These are phyloP conservation scores for Leccinum griseonigrum DNA, from an alignment of 1,284 basidiomycete genomes.

Conservation along the genomic window DNA sequence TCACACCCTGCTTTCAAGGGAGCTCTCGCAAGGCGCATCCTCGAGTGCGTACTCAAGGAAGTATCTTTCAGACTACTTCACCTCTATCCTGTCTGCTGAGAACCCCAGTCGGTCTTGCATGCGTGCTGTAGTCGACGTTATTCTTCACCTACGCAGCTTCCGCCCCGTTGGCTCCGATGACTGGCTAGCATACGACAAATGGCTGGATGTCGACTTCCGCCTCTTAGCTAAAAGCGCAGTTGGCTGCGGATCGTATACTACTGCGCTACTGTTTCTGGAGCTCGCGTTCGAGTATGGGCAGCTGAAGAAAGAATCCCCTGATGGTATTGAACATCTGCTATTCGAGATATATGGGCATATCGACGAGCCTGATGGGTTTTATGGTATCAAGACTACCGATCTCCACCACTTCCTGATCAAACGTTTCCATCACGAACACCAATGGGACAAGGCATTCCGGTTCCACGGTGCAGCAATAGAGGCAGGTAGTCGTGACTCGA, in stretches of 20 bases:
- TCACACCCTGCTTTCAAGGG: slow-evolving; percentile 60
- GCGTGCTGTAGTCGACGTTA: slow-evolving; percentile 68
- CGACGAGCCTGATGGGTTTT: slow-evolving; percentile 97
- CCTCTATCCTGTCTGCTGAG: slow-evolving; percentile 49
- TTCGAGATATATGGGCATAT: slow-evolving; percentile 94
- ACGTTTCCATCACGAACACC: slow-evolving; percentile 88
- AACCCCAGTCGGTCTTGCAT: slow-evolving; percentile 47
- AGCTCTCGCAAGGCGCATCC: slow-evolving; percentile 19
- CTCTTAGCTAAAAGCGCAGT: slow-evolving; percentile 77
- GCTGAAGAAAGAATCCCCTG: slow-evolving; percentile 23
- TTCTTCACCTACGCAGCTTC: slow-evolving; percentile 82
- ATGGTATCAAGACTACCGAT: slow-evolving; percentile 82
- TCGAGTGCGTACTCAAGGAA: slow-evolving; percentile 14
- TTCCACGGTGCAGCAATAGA: slow-evolving; percentile 87
- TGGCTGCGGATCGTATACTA: slow-evolving; percentile 80
- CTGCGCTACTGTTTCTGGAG: slow-evolving; percentile 88
- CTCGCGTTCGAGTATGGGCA: slow-evolving; percentile 60
- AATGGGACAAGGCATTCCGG: slow-evolving; percentile 89
- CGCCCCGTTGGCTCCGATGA: slow-evolving; percentile 42
- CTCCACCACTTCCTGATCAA: slow-evolving; percentile 76
- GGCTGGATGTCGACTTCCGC: slow-evolving; percentile 79
- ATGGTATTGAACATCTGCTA: slow-evolving; percentile 60
- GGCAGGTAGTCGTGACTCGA: slow-evolving; percentile 41
- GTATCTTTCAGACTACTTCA: slow-evolving; percentile 64
- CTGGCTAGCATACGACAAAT: slow-evolving; percentile 71